A percentile compares a stretch with the other conserved stretches of the same genome.
Conservation (phyloP, 1,284 basidiomycete species). For the Prillingera fragicola region DNA sequence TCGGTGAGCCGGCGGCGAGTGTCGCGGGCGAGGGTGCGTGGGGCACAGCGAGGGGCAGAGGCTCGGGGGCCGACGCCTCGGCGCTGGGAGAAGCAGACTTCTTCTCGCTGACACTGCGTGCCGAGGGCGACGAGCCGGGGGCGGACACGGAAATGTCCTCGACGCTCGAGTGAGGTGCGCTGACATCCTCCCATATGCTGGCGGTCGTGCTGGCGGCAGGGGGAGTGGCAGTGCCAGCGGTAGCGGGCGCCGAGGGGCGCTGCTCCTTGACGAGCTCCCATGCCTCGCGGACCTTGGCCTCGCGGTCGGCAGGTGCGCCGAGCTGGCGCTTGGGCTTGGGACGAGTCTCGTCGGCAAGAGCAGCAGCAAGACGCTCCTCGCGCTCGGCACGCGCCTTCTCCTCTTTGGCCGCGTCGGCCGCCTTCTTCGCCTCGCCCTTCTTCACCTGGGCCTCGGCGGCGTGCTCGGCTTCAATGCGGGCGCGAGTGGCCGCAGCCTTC, state of each 20-base stretch:
- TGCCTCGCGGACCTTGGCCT: conserved; percentile 52
- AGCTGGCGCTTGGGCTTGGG: conserved; percentile 5
- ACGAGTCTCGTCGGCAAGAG: conserved; percentile 8
- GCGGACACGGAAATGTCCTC: conserved; percentile 29
- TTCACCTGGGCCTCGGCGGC: conserved; percentile 21
- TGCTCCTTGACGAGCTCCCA: conserved; percentile 54
- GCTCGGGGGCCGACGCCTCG: conserved; percentile 2
- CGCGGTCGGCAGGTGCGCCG: conserved; percentile 22
- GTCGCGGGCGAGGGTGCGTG: background rate
- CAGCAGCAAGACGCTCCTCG: conserved; percentile 17
- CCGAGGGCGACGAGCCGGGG: conserved; percentile 11
- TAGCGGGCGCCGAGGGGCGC: conserved; percentile 21
- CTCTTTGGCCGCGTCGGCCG: conserved; percentile 25
- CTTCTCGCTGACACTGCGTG: conserved; percentile 4
- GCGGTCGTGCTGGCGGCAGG: conserved; percentile 33
- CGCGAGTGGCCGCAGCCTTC: conserved; percentile 68
- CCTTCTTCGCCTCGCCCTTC: conserved; percentile 23
- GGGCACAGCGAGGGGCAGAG: background rate
- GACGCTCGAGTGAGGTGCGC: conserved; percentile 24
- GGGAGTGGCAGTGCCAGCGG: conserved; percentile 32
- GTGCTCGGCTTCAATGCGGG: conserved; percentile 58
- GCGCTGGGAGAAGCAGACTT: background rate
- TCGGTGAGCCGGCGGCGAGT: conserved; percentile 45
- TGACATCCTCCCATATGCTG: conserved; percentile 46
- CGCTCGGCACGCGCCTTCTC: conserved; percentile 23